Conservation (phyloP, 2,329 filamentous ascomycete genomes). For the Colletotrichum salicis region DNA sequence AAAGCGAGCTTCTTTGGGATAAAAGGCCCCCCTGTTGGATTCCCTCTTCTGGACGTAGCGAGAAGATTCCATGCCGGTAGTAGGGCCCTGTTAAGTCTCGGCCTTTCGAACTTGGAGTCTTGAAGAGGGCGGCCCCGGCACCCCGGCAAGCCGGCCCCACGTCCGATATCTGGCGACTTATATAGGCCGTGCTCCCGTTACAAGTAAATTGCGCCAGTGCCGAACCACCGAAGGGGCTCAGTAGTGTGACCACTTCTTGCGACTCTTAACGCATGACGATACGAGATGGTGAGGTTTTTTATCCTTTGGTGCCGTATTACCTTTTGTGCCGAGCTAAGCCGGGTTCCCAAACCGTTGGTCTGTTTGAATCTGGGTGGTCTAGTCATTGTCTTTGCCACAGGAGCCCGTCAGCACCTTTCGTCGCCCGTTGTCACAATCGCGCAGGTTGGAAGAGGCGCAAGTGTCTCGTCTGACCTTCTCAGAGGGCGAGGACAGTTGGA, state of each 20-base stretch:
- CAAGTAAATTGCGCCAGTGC: constrained; percentile 28
- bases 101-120: neutral
- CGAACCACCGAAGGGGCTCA: neutral
- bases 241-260: neutral
- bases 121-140: neutral
- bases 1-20: neutral
- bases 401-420: neutral
- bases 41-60: neutral
- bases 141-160: neutral
- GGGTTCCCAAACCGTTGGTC: neutral
- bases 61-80: neutral
- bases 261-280: constrained; percentile 13
- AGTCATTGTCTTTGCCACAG: neutral
- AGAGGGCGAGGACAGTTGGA: neutral
- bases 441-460: neutral
- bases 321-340: neutral
- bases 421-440: neutral
- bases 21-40: neutral
- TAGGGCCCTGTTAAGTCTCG: neutral
- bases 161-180: constrained; percentile 7
- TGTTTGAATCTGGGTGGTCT: neutral
- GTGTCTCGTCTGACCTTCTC: neutral
- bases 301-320: neutral
- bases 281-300: constrained; percentile 2
- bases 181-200: constrained; percentile 28